These are phyloP conservation scores for Tulasnella sp. DNA, from an alignment of 768 basidiomycete species.

Conservation along the genomic window DNA sequence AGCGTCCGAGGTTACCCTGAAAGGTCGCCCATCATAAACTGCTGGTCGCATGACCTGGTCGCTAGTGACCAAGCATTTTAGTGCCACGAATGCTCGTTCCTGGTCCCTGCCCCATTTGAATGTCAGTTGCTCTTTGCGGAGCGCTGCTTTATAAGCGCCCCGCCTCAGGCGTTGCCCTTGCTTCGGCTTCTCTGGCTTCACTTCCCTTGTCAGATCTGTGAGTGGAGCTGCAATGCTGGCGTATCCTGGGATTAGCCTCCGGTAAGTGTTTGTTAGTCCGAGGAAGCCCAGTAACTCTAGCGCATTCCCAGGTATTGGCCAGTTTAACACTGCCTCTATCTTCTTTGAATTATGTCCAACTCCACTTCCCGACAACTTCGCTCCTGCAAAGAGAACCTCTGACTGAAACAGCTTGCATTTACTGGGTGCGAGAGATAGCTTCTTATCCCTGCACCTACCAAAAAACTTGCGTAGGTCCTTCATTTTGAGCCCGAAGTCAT, in stretches of 20 bases:
- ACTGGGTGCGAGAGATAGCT: conserved; percentile 39
- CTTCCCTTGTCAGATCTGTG: conserved; percentile 33
- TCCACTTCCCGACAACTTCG: conserved; percentile 36
- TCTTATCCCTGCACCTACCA: conserved; percentile 32
- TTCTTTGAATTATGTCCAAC: conserved; percentile 40
- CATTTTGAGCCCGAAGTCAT: conserved; percentile 36
- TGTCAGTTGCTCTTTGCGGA: conserved; percentile 32
- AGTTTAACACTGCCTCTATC: conserved; percentile 40
- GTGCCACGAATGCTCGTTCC: conserved; percentile 31
- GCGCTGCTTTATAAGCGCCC: conserved; percentile 33
- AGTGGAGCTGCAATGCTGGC: conserved; percentile 37
- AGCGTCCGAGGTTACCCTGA: conserved; percentile 40
- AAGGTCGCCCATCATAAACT: conserved; percentile 36
- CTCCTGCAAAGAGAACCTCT: conserved; percentile 40
- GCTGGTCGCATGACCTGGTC: conserved; percentile 38
- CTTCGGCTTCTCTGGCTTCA: conserved; percentile 25
- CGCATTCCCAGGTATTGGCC: conserved; percentile 34
- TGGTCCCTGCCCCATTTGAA: conserved; percentile 29
- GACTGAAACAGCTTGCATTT: conserved; percentile 42
- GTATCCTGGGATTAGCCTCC: conserved; percentile 38
- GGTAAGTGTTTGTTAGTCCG: conserved; percentile 40
- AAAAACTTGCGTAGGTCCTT: conserved; percentile 34
- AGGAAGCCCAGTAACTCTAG: conserved; percentile 38
- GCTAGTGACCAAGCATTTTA: conserved; percentile 37
- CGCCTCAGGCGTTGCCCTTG: neutral